A percentile compares a stretch with the other conserved stretches of the same genome.
Conservation (phyloP, 2,329 filamentous ascomycete genomes). For the Paracoccidioides brasiliensis region DNA sequence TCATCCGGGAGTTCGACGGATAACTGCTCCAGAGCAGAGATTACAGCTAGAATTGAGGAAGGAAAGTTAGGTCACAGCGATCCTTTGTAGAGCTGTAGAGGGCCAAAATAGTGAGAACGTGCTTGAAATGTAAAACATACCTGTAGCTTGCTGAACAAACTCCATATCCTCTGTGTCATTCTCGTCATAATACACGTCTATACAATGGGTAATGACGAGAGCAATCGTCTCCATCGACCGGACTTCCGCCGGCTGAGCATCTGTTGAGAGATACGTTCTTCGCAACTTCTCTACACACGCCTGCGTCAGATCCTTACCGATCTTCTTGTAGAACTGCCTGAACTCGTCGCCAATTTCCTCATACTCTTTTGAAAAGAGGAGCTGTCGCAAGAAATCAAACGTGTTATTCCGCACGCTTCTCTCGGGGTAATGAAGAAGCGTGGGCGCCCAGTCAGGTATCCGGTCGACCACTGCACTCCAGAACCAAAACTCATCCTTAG, state of each 20-base stretch:
- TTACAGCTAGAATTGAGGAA: constrained; percentile 16
- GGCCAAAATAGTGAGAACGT: neutral
- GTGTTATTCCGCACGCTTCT: constrained; percentile 33
- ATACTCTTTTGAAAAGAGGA: constrained; percentile 29
- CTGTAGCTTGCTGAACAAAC: constrained; percentile 21
- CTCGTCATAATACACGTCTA: constrained; percentile 25
- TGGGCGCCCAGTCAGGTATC: constrained; percentile 39
- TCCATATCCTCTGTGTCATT: constrained; percentile 25
- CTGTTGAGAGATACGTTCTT: constrained; percentile 19
- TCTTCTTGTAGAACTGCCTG: constrained; percentile 15
- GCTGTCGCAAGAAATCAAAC: constrained; percentile 29
- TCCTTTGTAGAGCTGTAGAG: neutral
- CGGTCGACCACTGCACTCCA: constrained; percentile 25
- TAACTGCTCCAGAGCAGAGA: constrained; percentile 23
- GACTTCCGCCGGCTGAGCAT: constrained; percentile 18
- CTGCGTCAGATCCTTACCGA: constrained; percentile 22
- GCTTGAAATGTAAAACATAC: constrained; percentile 15
- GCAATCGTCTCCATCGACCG: constrained; percentile 26
- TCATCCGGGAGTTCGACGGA: constrained; percentile 27
- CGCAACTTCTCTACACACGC: constrained; percentile 23
- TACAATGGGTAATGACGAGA: constrained; percentile 26
- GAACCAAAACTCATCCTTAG: constrained; percentile 23
- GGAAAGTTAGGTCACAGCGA: constrained; percentile 6
- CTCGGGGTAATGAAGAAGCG: constrained; percentile 40
- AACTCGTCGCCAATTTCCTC: constrained; percentile 19